These are phyloP conservation scores for Penicillium soppii DNA, from an alignment of 495 filamentous ascomycete species.

Conservation along the genomic window DNA sequence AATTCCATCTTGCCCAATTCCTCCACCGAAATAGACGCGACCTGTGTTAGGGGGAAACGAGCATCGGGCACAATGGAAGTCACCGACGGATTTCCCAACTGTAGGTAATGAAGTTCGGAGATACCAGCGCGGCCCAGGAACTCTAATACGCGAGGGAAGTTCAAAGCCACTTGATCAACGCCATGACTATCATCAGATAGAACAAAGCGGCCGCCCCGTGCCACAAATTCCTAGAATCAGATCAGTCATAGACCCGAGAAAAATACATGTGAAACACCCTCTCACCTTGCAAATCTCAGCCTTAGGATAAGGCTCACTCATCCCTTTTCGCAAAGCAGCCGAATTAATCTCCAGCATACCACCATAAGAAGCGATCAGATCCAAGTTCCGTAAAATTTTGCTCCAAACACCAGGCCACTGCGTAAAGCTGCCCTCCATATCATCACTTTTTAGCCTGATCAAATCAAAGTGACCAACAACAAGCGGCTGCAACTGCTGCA, in stretches of 20 bases:
- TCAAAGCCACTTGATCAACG: slow-evolving; percentile 72
- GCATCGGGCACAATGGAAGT: slow-evolving; percentile 26
- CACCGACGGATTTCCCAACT: slow-evolving; percentile 25
- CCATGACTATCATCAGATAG: slow-evolving; percentile 92
- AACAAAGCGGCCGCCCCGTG: slow-evolving; percentile 74
- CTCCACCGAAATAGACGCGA: slow-evolving; percentile 24
- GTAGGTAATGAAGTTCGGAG: slow-evolving; percentile 39
- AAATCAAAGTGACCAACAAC: slow-evolving; percentile 95
- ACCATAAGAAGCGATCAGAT: slow-evolving; percentile 66
- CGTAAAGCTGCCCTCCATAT: slow-evolving; percentile 58
- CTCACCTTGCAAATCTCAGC: slow-evolving; percentile 73
- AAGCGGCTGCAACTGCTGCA: slow-evolving; percentile 66
- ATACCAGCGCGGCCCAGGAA: slow-evolving; percentile 56
- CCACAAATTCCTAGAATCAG: slow-evolving; percentile 51
- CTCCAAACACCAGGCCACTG: slow-evolving; percentile 65
- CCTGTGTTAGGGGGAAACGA: slow-evolving; percentile 42
- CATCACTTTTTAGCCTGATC: slow-evolving; percentile 73
- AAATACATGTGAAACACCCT: slow-evolving; percentile 8
- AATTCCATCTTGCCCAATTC: slow-evolving; percentile 25
- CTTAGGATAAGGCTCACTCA: slow-evolving; percentile 86
- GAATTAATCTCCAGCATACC: slow-evolving; percentile 89
- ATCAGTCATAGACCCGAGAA: slow-evolving; percentile 4
- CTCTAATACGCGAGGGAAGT: slow-evolving; percentile 59
- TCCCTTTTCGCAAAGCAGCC: slow-evolving; percentile 80
- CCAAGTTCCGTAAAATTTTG: slow-evolving; percentile 69